phyloP scores from a whole-genome alignment of 352 stramenopile species.

The Pythium diclinum region DNA sequence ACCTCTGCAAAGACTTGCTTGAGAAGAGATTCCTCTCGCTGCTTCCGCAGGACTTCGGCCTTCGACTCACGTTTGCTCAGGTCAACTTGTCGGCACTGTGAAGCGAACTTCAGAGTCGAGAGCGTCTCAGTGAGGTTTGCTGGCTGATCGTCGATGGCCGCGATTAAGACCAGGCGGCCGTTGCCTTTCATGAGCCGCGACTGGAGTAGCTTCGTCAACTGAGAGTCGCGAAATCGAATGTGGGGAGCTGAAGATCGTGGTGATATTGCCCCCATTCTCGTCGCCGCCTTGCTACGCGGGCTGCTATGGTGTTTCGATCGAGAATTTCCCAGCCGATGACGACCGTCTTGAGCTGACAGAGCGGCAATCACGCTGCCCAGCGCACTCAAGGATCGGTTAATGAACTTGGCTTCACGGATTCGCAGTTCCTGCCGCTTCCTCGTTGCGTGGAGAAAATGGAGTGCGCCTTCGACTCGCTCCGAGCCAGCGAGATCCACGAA shows the following conservation, averaged over 20 bases:
- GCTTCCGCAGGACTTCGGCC: constrained; percentile 13
- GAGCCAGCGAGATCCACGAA: constrained; percentile 76
- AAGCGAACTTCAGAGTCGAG: constrained; percentile 75
- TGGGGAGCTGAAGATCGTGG: constrained; percentile 13
- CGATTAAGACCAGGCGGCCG: constrained; percentile 54
- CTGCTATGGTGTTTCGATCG: constrained; percentile 7
- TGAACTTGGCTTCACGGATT: constrained; percentile 77
- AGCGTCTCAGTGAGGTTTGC: constrained; percentile 61
- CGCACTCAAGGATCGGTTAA: constrained; percentile 67
- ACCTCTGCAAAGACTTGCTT: constrained; percentile 43
- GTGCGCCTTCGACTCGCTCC: constrained; percentile 50
- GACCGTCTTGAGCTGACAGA: constrained; percentile 29
- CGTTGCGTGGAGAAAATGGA: constrained; percentile 52
- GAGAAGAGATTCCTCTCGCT: constrained; percentile 33
- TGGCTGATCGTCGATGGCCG: constrained; percentile 54
- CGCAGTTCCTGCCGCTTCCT: constrained; percentile 52
- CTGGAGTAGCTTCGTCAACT: constrained; percentile 71
- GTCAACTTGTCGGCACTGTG: constrained; percentile 59
- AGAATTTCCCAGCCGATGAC: background rate
- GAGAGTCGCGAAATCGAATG: constrained; percentile 72
- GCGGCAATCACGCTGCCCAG: constrained; percentile 65
- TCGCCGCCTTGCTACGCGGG: background rate
- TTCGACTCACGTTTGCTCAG: constrained; percentile 26
- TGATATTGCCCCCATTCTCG: background rate
- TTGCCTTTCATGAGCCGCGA: constrained; percentile 41